These are phyloP conservation scores for Uronychia binucleata DNA, from an alignment of 73 alveolate genomes.

Conservation along the genomic window DNA sequence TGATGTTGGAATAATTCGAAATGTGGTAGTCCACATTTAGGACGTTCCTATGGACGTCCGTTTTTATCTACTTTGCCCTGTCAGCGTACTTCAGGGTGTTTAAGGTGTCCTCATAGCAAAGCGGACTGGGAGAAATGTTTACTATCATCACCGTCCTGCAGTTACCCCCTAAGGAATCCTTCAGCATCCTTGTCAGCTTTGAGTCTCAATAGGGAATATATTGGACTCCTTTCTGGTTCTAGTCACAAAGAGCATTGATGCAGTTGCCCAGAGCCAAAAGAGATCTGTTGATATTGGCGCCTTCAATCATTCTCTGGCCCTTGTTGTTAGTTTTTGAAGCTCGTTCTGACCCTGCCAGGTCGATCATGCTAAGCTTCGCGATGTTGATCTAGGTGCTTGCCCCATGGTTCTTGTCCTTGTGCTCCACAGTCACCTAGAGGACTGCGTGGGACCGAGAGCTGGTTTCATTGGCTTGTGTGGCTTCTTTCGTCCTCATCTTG, in stretches of 20 bases:
- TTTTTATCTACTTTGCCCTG: slow-evolving; percentile 93
- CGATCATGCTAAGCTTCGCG: slow-evolving; percentile 88
- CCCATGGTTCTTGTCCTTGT: slow-evolving; percentile 46
- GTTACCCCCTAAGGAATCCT: slow-evolving; percentile 96
- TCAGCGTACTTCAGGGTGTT: slow-evolving; percentile 93
- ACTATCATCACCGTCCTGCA: slow-evolving; percentile 94
- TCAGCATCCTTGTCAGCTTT: slow-evolving; percentile 89
- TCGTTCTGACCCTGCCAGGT: slow-evolving; percentile 97
- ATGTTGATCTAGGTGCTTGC: slow-evolving; percentile 37
- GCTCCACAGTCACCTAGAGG: slow-evolving; percentile 54
- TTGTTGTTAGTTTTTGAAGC: slow-evolving; percentile 67
- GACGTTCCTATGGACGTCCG: slow-evolving; percentile 74
- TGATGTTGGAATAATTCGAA: slow-evolving; percentile 80
- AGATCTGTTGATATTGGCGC: slow-evolving; percentile 93
- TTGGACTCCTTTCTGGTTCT: slow-evolving; percentile 62
- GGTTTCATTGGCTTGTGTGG: slow-evolving; percentile 83
- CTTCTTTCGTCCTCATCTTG: slow-evolving; percentile 81
- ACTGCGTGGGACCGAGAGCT: slow-evolving; percentile 95
- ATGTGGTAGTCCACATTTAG: slow-evolving; percentile 72
- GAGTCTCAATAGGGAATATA: slow-evolving; percentile 95
- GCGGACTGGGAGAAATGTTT: slow-evolving; percentile 84
- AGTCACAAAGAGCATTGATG: slow-evolving; percentile 85
- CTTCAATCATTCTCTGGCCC: slow-evolving; percentile 85
- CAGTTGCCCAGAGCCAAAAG: slow-evolving; percentile 95
- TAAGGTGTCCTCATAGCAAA: slow-evolving; percentile 87